Evolutionary conservation across 176 grass and related monocot species (phyloP).

Genomic region (Cymbopogon citratus): DNA sequence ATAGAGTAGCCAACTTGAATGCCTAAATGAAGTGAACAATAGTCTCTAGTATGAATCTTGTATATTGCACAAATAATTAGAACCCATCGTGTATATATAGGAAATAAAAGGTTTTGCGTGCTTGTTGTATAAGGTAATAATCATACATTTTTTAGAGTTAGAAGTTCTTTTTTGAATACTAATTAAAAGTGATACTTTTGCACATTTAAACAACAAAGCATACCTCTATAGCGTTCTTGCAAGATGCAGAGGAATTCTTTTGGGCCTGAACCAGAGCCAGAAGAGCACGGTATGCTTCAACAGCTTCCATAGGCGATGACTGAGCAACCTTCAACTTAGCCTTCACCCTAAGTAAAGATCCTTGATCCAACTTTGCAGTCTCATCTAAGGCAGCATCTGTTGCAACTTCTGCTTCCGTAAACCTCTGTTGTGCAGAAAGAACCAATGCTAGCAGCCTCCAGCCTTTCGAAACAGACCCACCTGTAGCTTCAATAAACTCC

Average conservation of each 20-base stretch:
- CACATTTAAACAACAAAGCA: neutral
- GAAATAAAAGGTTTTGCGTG: too few species aligned
- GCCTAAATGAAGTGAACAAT: too few species aligned
- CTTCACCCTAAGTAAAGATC: conserved; percentile 71
- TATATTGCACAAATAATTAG: too few species aligned
- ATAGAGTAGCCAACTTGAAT: too few species aligned
- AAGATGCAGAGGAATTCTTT: conserved; percentile 50
- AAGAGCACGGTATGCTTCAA: conserved; percentile 66
- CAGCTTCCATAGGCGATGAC: conserved; percentile 60
- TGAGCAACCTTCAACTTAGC: conserved; percentile 83
- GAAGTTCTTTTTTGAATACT: neutral
- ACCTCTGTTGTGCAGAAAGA: conserved; percentile 73
- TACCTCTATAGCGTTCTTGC: conserved; percentile 48
- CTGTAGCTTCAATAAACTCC: conserved; percentile 74
- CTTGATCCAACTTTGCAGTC: conserved; percentile 81
- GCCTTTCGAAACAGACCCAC: conserved; percentile 68
- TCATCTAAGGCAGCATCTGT: conserved; percentile 77
- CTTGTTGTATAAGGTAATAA: neutral
- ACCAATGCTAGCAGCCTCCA: conserved; percentile 83
- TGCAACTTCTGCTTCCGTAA: conserved; percentile 66
- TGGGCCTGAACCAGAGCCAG: conserved; percentile 91
- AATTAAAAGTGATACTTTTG: neutral
- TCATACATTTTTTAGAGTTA: neutral
- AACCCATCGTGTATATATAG: too few species aligned
- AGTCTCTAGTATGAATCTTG: too few species aligned